Conservation (phyloP, 2,329 filamentous ascomycete genomes). For the Emydomyces testavorans region DNA sequence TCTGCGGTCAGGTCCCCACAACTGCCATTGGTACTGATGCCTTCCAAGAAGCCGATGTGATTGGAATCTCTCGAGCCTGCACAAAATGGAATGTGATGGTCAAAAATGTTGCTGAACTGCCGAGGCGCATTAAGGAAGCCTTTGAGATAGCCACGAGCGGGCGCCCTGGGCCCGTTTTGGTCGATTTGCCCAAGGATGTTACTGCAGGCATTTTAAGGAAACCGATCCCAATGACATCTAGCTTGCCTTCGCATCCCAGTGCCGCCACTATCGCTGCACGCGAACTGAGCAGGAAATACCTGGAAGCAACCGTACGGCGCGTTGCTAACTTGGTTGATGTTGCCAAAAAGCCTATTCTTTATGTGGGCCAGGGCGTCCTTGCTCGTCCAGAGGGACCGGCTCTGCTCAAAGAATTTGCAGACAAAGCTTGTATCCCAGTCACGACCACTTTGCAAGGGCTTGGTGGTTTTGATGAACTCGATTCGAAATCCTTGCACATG, state of each 20-base stretch:
- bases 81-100: conserved; percentile 99
- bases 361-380: conserved; percentile 83
- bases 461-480: conserved; percentile 82
- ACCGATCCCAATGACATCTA: conserved; percentile 67
- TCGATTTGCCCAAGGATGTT: conserved; percentile 93
- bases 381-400: conserved; percentile 65
- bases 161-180: conserved; percentile 83
- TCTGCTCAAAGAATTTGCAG: conserved; percentile 71
- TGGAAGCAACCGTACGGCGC: conserved; percentile 60
- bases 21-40: conserved; percentile 85
- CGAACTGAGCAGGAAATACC: conserved; percentile 59
- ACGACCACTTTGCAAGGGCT: conserved; percentile 92
- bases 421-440: conserved; percentile 84
- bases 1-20: conserved; percentile 85
- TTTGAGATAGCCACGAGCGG: conserved; percentile 96
- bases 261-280: conserved; percentile 73
- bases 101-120: conserved; percentile 85
- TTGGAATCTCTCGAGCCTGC: conserved; percentile 87
- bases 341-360: conserved; percentile 88
- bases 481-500: conserved; percentile 94
- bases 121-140: conserved; percentile 88
- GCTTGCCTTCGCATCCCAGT: conserved; percentile 67
- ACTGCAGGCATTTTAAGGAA: conserved; percentile 72
- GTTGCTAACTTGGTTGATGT: conserved; percentile 75
- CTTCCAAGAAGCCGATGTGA: conserved; percentile 91